Percentiles rank a stretch among this genome's conserved stretches.
Conservation (phyloP, 2,329 filamentous ascomycete genomes). For the Sporothrix luriei region DNA sequence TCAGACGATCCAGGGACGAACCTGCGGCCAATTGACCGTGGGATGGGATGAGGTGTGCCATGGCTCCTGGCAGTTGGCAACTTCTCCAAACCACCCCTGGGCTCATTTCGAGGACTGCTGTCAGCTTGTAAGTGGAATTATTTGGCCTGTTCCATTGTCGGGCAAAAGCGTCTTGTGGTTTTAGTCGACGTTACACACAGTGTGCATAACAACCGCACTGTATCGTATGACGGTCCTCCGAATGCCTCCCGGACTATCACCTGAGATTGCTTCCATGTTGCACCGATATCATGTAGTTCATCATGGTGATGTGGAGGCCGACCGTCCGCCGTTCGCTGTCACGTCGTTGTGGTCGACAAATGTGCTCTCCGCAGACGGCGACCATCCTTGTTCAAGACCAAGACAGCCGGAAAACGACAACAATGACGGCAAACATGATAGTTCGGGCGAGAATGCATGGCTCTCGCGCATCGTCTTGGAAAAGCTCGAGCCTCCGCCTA, state of each 20-base stretch:
- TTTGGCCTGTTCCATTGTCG: background rate
- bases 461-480: no score
- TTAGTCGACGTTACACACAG: slow-evolving; percentile 1
- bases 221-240: slow-evolving; percentile 15
- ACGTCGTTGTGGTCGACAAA: background rate
- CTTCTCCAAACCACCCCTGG: no score
- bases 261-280: background rate
- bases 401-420: no score
- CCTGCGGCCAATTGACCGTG: background rate
- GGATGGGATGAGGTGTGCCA: background rate
- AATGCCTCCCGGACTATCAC: background rate
- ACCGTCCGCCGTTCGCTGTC: no score
- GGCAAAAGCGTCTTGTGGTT: slow-evolving; percentile 2
- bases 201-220: background rate
- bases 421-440: no score
- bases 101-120: background rate
- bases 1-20: background rate
- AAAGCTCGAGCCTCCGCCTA: background rate
- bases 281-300: background rate
- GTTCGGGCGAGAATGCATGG: no score
- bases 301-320: background rate
- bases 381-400: no score
- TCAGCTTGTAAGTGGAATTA: slow-evolving; percentile 13
- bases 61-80: background rate
- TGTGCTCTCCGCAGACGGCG: no score